Base-by-base conservation (phyloP, 306 rosid species). In the Nissolia schottii region DNA sequence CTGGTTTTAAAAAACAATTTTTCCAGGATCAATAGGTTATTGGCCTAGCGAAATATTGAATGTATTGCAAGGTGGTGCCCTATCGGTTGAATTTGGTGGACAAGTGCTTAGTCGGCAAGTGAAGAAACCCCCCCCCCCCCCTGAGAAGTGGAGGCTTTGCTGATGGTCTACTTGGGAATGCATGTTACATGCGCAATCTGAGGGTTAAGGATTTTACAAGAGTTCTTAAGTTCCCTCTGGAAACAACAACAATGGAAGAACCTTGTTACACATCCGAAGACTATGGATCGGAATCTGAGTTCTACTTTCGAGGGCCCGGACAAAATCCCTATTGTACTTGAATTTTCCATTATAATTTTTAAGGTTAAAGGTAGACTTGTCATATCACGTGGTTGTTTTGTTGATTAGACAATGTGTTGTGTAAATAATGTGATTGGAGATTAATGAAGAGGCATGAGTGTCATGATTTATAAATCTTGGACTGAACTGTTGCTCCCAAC, bases 111-210 rank as follows among this genome's bases (percentile, higher is more conserved):
- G n/a, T n/a, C n/a, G n/a, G n/a, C n/a, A n/a, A n/a, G n/a, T n/a
- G n/a, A n/a, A n/a, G n/a, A n/a, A n/a, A n/a, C n/a, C n/a, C n/a
- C n/a, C n/a, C n/a, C n/a, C n/a, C n/a, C n/a, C n/a, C n/a, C n/a
- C n/a, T 89, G 96, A 90, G 94, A 2, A 92, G 96, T 43, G 94
- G 96, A 4, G 35, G 64, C 0, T 70, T 12, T 3, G 83, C 96
- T 0, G 3, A 3, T 5, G 38, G 16, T 2, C 40, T 29, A 5
- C 7, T 1, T 2, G 73, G 56, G 2, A 0, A 15, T 0, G 85
- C 96, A 8, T 77, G 87, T 45, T 92, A 10, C 56, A 37, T 92
- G 15, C 14, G 16, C 2, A 12, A 35, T 1, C 12, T 75, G 0
- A 81, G 83, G 48, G 84, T 89, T 31, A 25, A 53, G 38, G 96